Evolutionary conservation across 31 red algal species (phyloP), one percentile per base, ranked within the genome.

Genomic region (Bonnemaisonia californica): DNA sequence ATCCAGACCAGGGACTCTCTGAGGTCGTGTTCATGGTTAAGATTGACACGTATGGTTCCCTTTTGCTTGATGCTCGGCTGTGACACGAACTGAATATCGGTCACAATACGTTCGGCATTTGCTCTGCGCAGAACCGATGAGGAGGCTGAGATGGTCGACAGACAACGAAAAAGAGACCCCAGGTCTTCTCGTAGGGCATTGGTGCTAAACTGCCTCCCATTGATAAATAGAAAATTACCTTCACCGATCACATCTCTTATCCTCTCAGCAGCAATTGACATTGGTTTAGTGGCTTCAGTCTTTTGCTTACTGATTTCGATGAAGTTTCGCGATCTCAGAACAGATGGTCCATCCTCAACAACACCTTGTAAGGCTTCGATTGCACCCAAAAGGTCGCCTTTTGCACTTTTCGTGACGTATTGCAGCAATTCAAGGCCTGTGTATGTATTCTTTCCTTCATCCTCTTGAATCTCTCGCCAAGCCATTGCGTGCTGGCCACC

Each of bases 221-320:
- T 91, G 72, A 91, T 79, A 30, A 91, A 84, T 5, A 91, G 58
- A 29, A 28, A 45, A 11, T 75, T 54, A 4, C 23, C 2, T 5
- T 51, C 42, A 37, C 39, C 67, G 30, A 81, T 28, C 11, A 12
- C 24, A 3, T 26, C 29, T 19, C 66, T 35, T 57, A 83, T 59
- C 16, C 40, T 54, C 28, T 38, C 29, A 71, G 68, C 64, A 8
- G 22, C 33, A 29, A 12, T 59, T 5, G 51, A 4, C 23, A 71
- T 41, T 22, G 5, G 0, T 71, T 71, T 71, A 51, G 45, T 51
- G 45, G 0, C 57, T n/a, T 55, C 33, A 41, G 54, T 30, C 36
- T 55, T 30, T 27, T 7, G 47, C 74, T 33, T n/a, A 24, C 11
- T 58, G 13, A n/a, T 60, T 27, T 28, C 16, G 19, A 5, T 58